phyloP scores from a whole-genome alignment of 139 green algal species.

The Parachlorella kessleri region DNA sequence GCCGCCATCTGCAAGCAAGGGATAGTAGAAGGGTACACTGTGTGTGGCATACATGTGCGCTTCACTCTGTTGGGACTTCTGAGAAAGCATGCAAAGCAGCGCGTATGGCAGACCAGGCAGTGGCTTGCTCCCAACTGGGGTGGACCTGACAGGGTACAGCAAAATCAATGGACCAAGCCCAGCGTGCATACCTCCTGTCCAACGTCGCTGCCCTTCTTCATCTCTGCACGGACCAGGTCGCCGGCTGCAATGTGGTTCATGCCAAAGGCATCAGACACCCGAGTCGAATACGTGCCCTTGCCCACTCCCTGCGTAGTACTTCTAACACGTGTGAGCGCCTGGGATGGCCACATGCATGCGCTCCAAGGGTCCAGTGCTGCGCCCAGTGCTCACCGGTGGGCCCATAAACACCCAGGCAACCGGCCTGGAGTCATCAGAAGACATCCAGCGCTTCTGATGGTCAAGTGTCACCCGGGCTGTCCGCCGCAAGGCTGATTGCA shows the following conservation, averaged over 20 bases:
- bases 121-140: neutral
- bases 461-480: neutral
- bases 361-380: neutral
- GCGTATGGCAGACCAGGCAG: too few relatives aligned
- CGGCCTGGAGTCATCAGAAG: neutral
- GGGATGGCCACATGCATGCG: neutral
- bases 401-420: neutral
- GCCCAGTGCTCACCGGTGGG: neutral
- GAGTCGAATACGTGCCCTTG: constrained; percentile 95
- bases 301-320: constrained; percentile 75
- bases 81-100: neutral
- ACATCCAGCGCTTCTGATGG: neutral
- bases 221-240: constrained; percentile 91
- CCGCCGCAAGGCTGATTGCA: neutral
- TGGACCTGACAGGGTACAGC: too few relatives aligned
- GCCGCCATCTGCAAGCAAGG: constrained; percentile 27
- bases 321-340: neutral
- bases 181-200: constrained; percentile 61
- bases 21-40: too few relatives aligned
- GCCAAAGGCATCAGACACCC: constrained; percentile 75
- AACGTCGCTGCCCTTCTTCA: constrained; percentile 67
- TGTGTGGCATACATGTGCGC: too few relatives aligned
- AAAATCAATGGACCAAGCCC: too few relatives aligned
- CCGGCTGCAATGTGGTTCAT: constrained; percentile 93
- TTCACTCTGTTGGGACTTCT: too few relatives aligned